Evolutionary conservation across 2,329 filamentous ascomycete genomes (phyloP).

Genomic region (Epichloe sibirici): DNA sequence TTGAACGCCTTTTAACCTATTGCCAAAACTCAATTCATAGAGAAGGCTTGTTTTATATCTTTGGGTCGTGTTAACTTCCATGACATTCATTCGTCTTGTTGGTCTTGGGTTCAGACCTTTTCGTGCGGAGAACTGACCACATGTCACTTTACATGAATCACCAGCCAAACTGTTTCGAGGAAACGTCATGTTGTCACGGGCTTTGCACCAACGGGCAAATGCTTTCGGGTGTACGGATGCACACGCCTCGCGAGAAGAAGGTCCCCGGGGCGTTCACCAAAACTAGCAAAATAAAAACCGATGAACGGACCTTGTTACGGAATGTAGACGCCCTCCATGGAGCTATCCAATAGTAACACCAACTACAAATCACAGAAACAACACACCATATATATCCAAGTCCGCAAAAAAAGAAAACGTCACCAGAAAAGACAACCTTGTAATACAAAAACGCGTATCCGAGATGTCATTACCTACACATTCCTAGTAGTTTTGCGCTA

Average conservation of each 20-base stretch:
- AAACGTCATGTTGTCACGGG: no score
- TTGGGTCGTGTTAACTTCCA: no score
- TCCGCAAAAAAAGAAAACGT: not conserved
- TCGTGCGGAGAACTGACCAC: no score
- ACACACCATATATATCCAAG: not conserved
- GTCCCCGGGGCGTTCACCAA: not conserved
- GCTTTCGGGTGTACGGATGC: no score
- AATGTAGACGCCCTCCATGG: not conserved
- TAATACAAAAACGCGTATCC: conserved; percentile 4
- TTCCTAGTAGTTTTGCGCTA: not conserved
- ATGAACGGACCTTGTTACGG: not conserved
- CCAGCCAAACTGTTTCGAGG: no score
- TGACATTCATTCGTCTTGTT: no score
- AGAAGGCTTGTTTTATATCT: no score
- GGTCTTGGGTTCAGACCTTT: no score
- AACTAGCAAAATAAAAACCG: not conserved
- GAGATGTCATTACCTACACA: not conserved
- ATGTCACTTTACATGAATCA: no score
- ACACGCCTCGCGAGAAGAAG: not conserved
- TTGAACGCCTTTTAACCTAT: no score
- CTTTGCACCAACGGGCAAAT: no score
- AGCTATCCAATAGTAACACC: not conserved
- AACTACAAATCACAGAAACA: not conserved
- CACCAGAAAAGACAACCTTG: not conserved
- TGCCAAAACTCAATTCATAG: no score